A percentile compares a stretch with the other conserved stretches of the same genome.
These are phyloP conservation scores for Anthoceros angustus DNA, from an alignment of 225 moss, liverwort and hornwort species.

Conservation along the genomic window DNA sequence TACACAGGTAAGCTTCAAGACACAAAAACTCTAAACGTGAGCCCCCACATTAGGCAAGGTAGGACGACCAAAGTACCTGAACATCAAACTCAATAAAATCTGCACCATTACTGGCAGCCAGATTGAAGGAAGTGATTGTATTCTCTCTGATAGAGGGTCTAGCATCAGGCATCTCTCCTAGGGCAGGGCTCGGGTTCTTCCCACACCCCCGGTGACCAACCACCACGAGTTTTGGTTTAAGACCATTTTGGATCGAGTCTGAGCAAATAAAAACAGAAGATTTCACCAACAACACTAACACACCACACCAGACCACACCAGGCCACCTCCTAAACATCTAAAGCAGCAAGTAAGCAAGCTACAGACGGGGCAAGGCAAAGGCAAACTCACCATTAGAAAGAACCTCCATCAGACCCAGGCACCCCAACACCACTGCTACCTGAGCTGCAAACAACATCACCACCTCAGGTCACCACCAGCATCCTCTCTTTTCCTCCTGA, in stretches of 20 bases:
- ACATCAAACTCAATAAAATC: constrained; percentile 84
- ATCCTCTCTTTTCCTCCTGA: too few species aligned
- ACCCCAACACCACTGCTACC: not conserved
- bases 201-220: constrained; percentile 72
- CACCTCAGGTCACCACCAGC: too few species aligned
- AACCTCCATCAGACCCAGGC: not conserved
- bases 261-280: not conserved
- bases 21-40: too few species aligned
- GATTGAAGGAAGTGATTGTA: constrained; percentile 68
- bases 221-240: constrained; percentile 22
- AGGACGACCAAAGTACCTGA: constrained; percentile 26
- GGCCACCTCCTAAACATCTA: not conserved
- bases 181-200: constrained; percentile 36
- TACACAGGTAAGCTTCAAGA: not conserved
- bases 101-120: constrained; percentile 59
- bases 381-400: not conserved
- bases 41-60: not conserved
- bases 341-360: not conserved
- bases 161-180: constrained; percentile 22
- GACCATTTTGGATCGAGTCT: not conserved
- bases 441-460: not conserved
- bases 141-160: constrained; percentile 63
- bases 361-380: not conserved
- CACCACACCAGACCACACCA: not conserved
- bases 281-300: not conserved